phyloP scores from a whole-genome alignment of 129 eudicot genomes.

The Rutidosis leptorrhynchoides region DNA sequence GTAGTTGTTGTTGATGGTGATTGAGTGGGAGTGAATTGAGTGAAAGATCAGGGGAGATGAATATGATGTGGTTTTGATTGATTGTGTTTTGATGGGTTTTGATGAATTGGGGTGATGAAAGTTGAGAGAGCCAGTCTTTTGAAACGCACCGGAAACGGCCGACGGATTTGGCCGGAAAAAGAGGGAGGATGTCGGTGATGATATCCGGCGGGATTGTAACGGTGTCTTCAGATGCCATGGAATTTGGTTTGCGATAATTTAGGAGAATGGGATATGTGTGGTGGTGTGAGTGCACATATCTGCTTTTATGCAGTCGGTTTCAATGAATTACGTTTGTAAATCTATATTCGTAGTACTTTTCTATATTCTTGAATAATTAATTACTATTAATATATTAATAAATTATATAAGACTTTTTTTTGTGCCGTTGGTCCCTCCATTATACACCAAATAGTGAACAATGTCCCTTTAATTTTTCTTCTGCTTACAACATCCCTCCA shows the following conservation, averaged over 20 bases:
- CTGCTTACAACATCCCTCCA: no score
- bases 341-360: no score
- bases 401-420: no score
- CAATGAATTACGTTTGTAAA: no score
- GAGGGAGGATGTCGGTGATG: constrained; percentile 1
- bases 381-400: no score
- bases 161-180: background rate
- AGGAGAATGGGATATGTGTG: background rate
- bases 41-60: background rate
- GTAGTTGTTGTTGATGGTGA: background rate
- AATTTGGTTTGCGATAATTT: background rate
- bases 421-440: no score
- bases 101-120: background rate
- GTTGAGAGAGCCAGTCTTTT: constrained; percentile 3
- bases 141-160: constrained; percentile 14
- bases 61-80: background rate
- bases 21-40: constrained; percentile 4
- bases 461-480: no score
- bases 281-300: background rate
- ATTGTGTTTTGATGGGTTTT: background rate
- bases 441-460: no score
- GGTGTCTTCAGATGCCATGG: background rate
- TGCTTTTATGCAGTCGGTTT: no score
- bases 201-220: background rate
- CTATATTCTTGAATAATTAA: no score